Conservation (phyloP, 1,139 yeast genomes). For the Maudiozyma humilis region DNA sequence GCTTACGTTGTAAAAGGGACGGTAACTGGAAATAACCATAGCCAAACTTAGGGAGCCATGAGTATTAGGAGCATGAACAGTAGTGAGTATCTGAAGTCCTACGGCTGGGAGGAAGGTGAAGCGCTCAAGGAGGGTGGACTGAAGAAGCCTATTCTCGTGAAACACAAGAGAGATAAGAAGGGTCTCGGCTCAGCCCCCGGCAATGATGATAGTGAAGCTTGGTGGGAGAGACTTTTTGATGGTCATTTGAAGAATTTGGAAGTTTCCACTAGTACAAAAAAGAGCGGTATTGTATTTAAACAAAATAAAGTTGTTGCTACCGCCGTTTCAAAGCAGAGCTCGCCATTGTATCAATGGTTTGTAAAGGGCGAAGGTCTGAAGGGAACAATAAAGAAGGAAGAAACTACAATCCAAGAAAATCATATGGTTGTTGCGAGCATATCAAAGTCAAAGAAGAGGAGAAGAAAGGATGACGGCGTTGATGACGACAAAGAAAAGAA, state of each 20-base stretch:
- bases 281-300: conserved; percentile 34
- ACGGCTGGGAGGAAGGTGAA: conserved; percentile 90
- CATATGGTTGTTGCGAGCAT: conserved; percentile 7
- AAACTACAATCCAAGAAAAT: conserved; percentile 14
- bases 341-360: conserved; percentile 61
- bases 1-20: neutral
- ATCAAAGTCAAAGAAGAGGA: conserved; percentile 12
- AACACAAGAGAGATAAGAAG: conserved; percentile 81
- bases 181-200: conserved; percentile 49
- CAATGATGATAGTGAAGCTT: conserved; percentile 57
- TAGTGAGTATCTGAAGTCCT: conserved; percentile 58
- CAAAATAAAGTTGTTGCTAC: conserved; percentile 39
- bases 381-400: conserved; percentile 55
- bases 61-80: conserved; percentile 52
- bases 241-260: conserved; percentile 79
- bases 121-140: conserved; percentile 75
- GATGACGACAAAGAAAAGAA: conserved; percentile 5
- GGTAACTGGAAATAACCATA: neutral
- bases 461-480: conserved; percentile 15
- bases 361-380: conserved; percentile 76
- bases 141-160: conserved; percentile 76
- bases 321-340: conserved; percentile 42
- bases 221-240: conserved; percentile 97
- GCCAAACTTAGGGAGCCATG: neutral
- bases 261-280: conserved; percentile 37